Conservation (phyloP, 1,139 yeast species). For the Hansenula lynferdii region DNA sequence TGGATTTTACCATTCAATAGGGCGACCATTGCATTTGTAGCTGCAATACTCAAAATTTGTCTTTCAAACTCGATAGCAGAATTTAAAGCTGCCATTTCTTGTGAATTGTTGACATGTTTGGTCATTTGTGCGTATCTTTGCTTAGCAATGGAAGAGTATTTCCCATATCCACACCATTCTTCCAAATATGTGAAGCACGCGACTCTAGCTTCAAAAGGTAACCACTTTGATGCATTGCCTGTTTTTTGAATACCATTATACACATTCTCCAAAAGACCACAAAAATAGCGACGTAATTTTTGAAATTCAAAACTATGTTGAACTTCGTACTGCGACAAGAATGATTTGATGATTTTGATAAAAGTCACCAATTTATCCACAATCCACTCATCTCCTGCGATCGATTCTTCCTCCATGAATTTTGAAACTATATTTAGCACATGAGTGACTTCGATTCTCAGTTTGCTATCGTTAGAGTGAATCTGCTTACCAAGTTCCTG, state of each 20-base stretch:
- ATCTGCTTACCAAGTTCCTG: constrained; percentile 26
- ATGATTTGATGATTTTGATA: constrained; percentile 58
- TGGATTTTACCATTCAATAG: constrained; percentile 65
- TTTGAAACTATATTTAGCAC: constrained; percentile 68
- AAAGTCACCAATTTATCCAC: constrained; percentile 59
- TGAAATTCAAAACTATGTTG: constrained; percentile 74
- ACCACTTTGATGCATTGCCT: constrained; percentile 42
- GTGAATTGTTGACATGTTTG: constrained; percentile 35
- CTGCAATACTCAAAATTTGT: constrained; percentile 63
- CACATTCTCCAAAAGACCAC: constrained; percentile 69
- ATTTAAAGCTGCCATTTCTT: constrained; percentile 48
- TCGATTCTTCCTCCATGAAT: constrained; percentile 46
- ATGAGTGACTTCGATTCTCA: constrained; percentile 76
- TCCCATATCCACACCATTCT: constrained; percentile 95
- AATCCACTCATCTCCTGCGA: constrained; percentile 67
- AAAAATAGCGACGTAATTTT: constrained; percentile 71
- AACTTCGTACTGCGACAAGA: constrained; percentile 52
- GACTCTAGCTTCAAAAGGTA: constrained; percentile 83
- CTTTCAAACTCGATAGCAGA: constrained; percentile 86
- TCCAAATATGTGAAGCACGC: constrained; percentile 78
- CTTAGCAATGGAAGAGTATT: constrained; percentile 50
- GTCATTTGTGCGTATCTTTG: constrained; percentile 67
- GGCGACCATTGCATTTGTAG: constrained; percentile 81
- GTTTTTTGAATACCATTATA: constrained; percentile 45
- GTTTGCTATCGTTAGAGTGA: constrained; percentile 38